phyloP scores from a whole-genome alignment of 306 rosid genomes.

The Acmispon strigosus region DNA sequence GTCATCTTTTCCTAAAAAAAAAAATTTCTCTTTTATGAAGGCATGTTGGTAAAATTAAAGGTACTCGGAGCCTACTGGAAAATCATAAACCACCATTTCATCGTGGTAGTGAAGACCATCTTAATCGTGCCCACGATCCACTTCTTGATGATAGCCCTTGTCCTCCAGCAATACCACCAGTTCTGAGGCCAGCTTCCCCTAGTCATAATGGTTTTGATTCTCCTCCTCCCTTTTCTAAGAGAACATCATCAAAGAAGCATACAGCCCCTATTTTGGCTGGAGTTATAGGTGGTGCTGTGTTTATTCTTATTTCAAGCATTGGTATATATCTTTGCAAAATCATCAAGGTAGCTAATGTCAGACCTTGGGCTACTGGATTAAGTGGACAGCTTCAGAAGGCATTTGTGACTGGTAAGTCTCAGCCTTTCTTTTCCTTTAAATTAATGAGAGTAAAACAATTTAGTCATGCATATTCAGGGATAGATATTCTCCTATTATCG shows the following conservation, averaged over 20 bases:
- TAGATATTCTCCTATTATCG: background rate
- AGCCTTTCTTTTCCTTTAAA: background rate
- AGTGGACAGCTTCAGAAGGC: constrained; percentile 99
- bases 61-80: constrained; percentile 25
- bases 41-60: constrained; percentile 19
- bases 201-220: background rate
- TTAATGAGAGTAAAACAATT: background rate
- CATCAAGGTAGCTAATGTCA: constrained; percentile 60
- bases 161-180: background rate
- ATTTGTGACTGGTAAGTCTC: constrained; percentile 65
- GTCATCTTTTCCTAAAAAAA: background rate
- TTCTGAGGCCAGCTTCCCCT: background rate
- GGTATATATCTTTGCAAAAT: constrained; percentile 41
- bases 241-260: background rate
- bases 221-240: constrained; percentile 13
- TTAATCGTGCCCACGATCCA: background rate
- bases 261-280: constrained; percentile 30
- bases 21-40: constrained; percentile 22
- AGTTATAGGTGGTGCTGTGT: constrained; percentile 36
- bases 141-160: background rate
- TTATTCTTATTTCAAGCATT: constrained; percentile 28
- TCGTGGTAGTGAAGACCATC: background rate
- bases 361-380: constrained; percentile 85
- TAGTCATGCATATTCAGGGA: background rate
- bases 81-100: background rate